Percentiles rank a stretch among this genome's conserved stretches.
These are phyloP conservation scores for Fraxinus dipetala DNA, from an alignment of 305 asterid genomes.

Conservation along the genomic window DNA sequence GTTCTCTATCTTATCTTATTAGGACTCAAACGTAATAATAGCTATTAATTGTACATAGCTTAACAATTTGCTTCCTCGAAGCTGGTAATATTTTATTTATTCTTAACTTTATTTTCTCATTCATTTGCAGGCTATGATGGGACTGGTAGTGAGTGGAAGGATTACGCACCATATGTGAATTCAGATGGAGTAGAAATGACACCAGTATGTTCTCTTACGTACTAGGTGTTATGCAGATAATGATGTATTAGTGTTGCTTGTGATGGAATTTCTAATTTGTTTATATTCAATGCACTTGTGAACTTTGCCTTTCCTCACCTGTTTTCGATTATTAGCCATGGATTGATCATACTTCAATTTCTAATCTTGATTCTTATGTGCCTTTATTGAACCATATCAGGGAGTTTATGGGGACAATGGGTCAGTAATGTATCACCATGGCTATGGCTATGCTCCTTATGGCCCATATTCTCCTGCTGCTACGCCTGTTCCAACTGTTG, in stretches of 20 bases:
- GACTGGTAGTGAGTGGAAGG: constrained; percentile 52
- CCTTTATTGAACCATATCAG: constrained; percentile 25
- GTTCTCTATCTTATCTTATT: not conserved
- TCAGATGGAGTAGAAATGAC: constrained; percentile 58
- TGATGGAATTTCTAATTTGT: not conserved
- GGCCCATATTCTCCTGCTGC: constrained; percentile 65
- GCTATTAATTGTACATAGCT: not conserved
- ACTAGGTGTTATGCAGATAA: not conserved
- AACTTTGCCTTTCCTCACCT: not conserved
- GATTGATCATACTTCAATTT: not conserved
- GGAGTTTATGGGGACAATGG: constrained; percentile 64
- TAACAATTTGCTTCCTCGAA: not conserved
- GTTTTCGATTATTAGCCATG: not conserved
- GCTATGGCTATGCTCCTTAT: constrained; percentile 57
- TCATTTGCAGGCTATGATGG: constrained; percentile 44
- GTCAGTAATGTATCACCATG: constrained; percentile 54
- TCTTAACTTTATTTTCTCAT: not conserved
- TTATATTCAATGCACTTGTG: not conserved
- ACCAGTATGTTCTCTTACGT: constrained; percentile 33
- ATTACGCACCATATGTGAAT: constrained; percentile 46
- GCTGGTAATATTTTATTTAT: not conserved
- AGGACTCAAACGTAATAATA: not conserved
- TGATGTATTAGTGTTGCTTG: not conserved
- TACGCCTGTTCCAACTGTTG: constrained; percentile 58
- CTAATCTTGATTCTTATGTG: not conserved